Evolutionary conservation across 148 eudicot species (phyloP).

Genomic region (Amaranthus hypochondriacus): DNA sequence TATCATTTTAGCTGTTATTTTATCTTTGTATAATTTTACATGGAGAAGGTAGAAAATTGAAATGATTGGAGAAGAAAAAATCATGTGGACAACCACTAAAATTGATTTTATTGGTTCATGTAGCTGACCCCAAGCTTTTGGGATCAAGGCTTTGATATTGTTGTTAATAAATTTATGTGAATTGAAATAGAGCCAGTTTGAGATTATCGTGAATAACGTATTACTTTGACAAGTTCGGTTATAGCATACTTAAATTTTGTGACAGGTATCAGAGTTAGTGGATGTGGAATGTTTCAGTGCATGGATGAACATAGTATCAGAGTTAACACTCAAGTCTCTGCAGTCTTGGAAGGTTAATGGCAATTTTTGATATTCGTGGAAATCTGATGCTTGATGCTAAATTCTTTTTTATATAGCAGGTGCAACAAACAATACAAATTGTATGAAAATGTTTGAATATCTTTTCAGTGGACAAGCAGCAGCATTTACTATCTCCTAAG

Average conservation of each 20-base stretch:
- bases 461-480: conserved; percentile 85
- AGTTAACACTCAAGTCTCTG: conserved; percentile 59
- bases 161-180: no score
- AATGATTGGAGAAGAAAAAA: no score
- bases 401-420: neutral
- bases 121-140: no score
- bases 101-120: no score
- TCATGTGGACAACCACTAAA: no score
- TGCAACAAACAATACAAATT: neutral
- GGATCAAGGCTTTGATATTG: no score
- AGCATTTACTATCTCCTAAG: conserved; percentile 90
- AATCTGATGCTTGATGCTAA: neutral
- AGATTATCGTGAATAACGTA: no score
- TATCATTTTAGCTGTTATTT: neutral
- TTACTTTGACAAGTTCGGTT: no score
- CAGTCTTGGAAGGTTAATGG: conserved; percentile 63
- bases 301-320: conserved; percentile 59
- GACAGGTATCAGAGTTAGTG: conserved; percentile 54
- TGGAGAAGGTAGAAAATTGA: neutral
- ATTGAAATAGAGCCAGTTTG: no score
- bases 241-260: conserved; percentile 10
- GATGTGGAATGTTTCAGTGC: conserved; percentile 47
- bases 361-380: conserved; percentile 8
- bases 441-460: conserved; percentile 10
- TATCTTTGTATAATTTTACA: neutral